Percentiles rank a stretch among this genome's conserved stretches.
phyloP scores from a whole-genome alignment of 2,329 filamentous ascomycete species.

The Sclerotiophoma versabilis region DNA sequence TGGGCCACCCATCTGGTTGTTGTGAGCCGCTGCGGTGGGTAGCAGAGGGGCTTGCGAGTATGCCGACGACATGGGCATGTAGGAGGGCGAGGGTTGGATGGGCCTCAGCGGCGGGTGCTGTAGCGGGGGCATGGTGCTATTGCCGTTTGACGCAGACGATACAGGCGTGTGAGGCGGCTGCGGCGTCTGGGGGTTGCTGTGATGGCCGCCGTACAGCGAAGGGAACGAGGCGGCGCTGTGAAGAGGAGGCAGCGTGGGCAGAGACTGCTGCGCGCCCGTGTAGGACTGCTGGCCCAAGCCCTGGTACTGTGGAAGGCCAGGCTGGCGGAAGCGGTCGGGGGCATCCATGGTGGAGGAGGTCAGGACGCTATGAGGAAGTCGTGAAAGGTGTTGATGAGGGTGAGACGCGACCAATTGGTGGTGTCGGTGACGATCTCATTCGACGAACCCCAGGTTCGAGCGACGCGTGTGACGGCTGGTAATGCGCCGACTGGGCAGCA shows the following conservation, averaged over 20 bases:
- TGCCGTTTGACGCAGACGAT: conserved; percentile 40
- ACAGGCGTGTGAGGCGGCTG: conserved; percentile 48
- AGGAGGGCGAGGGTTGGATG: conserved; percentile 47
- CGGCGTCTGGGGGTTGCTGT: conserved; percentile 50
- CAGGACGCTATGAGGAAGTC: conserved; percentile 13
- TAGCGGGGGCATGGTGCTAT: conserved; percentile 44
- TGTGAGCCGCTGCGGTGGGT: conserved; percentile 43
- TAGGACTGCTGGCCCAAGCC: conserved; percentile 42
- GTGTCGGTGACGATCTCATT: conserved; percentile 39
- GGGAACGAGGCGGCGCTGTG: conserved; percentile 40
- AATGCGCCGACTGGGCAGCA: conserved; percentile 35
- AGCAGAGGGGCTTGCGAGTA: conserved; percentile 47
- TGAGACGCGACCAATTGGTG: conserved; percentile 44
- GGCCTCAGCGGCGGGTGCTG: conserved; percentile 49
- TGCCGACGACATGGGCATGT: conserved; percentile 43
- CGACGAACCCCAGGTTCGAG: conserved; percentile 37
- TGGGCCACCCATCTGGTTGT: conserved; percentile 46
- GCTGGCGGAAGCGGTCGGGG: conserved; percentile 46
- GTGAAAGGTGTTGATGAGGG: conserved; percentile 23
- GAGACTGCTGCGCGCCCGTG: conserved; percentile 38
- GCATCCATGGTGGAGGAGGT: conserved; percentile 40
- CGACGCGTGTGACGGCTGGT: conserved; percentile 35
- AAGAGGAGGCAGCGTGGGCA: conserved; percentile 48
- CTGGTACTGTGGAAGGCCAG: conserved; percentile 44
- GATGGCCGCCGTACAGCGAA: conserved; percentile 44